Evolutionary conservation across 176 grass and related monocot genomes (phyloP).

Genomic region (Triticum turgidum): DNA sequence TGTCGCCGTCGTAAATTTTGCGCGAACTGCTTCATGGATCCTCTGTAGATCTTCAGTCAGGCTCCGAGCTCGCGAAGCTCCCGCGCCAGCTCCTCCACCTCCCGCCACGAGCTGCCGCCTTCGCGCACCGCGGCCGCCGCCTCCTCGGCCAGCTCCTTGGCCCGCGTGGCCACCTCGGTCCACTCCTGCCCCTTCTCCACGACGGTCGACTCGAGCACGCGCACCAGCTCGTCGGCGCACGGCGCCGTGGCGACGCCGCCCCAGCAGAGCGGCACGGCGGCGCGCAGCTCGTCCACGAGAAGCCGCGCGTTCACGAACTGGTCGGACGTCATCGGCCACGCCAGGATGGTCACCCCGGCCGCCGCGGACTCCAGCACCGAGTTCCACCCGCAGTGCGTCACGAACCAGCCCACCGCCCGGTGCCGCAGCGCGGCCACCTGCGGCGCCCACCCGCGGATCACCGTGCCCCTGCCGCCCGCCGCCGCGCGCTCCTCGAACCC

Average conservation of each 20-base stretch:
- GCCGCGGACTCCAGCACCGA: constrained; percentile 35
- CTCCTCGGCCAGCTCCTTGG: constrained; percentile 24
- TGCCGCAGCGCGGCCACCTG: constrained; percentile 72
- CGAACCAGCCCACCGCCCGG: constrained; percentile 62
- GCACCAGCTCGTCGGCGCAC: constrained; percentile 16
- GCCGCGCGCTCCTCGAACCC: constrained; percentile 47
- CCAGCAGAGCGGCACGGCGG: constrained; percentile 35
- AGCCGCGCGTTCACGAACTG: constrained; percentile 65
- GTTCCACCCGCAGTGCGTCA: constrained; percentile 59
- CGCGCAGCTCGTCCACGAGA: constrained; percentile 42
- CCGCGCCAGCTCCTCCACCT: constrained; percentile 19
- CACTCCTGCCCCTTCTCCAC: not conserved
- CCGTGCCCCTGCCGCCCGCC: constrained; percentile 12
- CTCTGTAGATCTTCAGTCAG: too few species aligned
- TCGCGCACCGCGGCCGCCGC: constrained; percentile 11
- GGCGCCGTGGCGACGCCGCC: constrained; percentile 41
- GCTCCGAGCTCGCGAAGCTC: not conserved
- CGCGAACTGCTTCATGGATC: too few species aligned
- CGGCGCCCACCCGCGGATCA: constrained; percentile 73
- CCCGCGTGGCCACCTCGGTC: not conserved
- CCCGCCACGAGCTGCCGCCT: constrained; percentile 52
- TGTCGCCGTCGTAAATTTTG: too few species aligned
- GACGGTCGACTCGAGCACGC: constrained; percentile 10
- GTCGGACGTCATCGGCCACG: constrained; percentile 67
- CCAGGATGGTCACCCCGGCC: constrained; percentile 59